Percentiles rank a stretch among this genome's conserved stretches.
Conservation (phyloP, 2,329 filamentous ascomycete genomes). For the Botrytis hyacinthi region DNA sequence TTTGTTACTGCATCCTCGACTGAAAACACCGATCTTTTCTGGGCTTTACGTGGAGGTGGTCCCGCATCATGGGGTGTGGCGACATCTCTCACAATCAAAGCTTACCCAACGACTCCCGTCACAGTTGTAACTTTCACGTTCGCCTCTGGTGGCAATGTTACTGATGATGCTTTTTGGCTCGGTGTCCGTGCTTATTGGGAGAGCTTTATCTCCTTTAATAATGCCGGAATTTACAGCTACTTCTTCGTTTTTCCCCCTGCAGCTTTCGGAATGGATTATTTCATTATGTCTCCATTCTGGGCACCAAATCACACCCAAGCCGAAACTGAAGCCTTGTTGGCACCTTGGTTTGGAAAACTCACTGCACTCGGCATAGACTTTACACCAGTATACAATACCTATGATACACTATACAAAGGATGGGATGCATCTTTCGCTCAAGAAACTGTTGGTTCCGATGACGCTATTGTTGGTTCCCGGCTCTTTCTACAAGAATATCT, state of each 20-base stretch:
- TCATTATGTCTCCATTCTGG: constrained; percentile 28
- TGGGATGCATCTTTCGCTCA: constrained; percentile 45
- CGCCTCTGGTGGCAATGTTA: constrained; percentile 45
- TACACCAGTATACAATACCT: constrained; percentile 37
- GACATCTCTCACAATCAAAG: constrained; percentile 54
- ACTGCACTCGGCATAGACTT: constrained; percentile 25
- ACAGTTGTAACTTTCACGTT: constrained; percentile 46
- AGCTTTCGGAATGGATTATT: not conserved
- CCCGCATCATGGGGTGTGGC: constrained; percentile 56
- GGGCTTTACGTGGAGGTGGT: constrained; percentile 32
- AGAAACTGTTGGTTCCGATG: constrained; percentile 38
- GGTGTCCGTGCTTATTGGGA: constrained; percentile 52
- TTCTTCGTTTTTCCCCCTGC: constrained; percentile 37
- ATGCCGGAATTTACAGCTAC: constrained; percentile 36
- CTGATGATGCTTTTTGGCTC: constrained; percentile 48
- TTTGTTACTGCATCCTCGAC: constrained; percentile 28
- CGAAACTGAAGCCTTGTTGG: constrained; percentile 35
- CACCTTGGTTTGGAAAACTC: constrained; percentile 43
- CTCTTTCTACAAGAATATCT: constrained; percentile 44
- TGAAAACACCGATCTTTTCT: constrained; percentile 31
- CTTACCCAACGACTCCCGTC: constrained; percentile 43
- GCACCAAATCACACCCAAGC: constrained; percentile 37
- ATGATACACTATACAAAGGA: constrained; percentile 21
- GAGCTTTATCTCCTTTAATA: constrained; percentile 44
- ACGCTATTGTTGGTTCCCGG: constrained; percentile 41